phyloP scores from a whole-genome alignment of 495 filamentous ascomycete species.

The Durotheca rogersii region DNA sequence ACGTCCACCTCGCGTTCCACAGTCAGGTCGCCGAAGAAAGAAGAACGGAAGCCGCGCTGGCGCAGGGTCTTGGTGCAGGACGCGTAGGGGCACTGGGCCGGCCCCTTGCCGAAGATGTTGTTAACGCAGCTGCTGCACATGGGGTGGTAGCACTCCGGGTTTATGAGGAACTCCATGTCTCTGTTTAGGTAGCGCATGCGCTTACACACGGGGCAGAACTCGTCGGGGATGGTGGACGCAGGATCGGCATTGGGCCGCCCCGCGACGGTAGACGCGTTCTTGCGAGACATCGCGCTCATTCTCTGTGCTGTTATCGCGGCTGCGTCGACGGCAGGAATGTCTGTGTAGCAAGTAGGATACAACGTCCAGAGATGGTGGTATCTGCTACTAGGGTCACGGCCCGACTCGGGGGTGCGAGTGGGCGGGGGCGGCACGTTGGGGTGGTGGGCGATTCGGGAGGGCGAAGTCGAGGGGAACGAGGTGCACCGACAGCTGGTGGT shows the following conservation, averaged over 20 bases:
- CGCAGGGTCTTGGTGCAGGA: slow-evolving; percentile 83
- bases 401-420: background rate
- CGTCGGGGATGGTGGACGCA: slow-evolving; percentile 42
- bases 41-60: slow-evolving; percentile 75
- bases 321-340: no score
- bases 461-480: background rate
- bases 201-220: slow-evolving; percentile 97
- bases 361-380: no score
- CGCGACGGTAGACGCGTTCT: slow-evolving; percentile 7
- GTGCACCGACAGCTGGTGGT: background rate
- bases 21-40: slow-evolving; percentile 86
- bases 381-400: no score
- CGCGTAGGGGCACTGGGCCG: slow-evolving; percentile 85
- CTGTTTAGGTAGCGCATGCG: slow-evolving; percentile 91
- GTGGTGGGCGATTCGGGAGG: no score
- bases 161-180: slow-evolving; percentile 90
- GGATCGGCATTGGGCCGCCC: slow-evolving; percentile 12
- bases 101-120: slow-evolving; percentile 87
- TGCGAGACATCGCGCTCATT: slow-evolving; percentile 37
- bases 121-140: slow-evolving; percentile 96
- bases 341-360: no score
- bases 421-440: slow-evolving; percentile 1
- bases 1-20: slow-evolving; percentile 96
- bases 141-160: slow-evolving; percentile 97
- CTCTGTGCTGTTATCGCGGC: background rate